A percentile compares a stretch with the other conserved stretches of the same genome.
phyloP scores from a whole-genome alignment of 352 stramenopile species.

The Phytophthora colocasiae region DNA sequence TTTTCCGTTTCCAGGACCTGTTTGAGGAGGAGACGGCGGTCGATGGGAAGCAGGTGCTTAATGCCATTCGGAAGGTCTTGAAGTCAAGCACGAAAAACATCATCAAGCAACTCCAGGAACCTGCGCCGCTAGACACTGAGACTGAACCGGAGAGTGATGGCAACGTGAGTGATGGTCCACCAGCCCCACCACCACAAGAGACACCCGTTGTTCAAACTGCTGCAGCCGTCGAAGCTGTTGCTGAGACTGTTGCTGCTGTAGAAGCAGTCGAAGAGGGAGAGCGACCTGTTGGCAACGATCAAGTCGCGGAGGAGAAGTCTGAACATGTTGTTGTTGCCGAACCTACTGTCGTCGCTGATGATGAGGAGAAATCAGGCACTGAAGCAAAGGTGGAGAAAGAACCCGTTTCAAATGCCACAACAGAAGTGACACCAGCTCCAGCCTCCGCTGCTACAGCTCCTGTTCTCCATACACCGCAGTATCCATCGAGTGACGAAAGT shows the following conservation, averaged over 20 bases:
- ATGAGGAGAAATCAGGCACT: constrained; percentile 12
- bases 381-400: constrained; percentile 12
- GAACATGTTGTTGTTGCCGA: constrained; percentile 1
- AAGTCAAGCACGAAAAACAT: constrained; percentile 83
- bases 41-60: constrained; percentile 76
- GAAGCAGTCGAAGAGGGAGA: constrained; percentile 7
- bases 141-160: constrained; percentile 41
- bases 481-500: constrained; percentile 43
- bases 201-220: constrained; percentile 3
- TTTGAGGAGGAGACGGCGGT: constrained; percentile 73
- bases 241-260: constrained; percentile 15
- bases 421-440: constrained; percentile 9
- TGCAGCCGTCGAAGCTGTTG: constrained; percentile 8
- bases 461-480: constrained; percentile 18
- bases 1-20: constrained; percentile 83
- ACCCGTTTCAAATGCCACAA: constrained; percentile 4
- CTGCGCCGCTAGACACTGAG: constrained; percentile 17
- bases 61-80: constrained; percentile 77
- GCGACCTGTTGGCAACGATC: constrained; percentile 3
- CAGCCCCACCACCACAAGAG: constrained; percentile 34
- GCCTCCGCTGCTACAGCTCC: constrained; percentile 4
- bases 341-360: not conserved
- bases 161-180: constrained; percentile 49
- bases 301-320: constrained; percentile 23
- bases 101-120: constrained; percentile 56